Conservation (phyloP, 768 basidiomycete species). For the Phaeotremella skinneri region DNA sequence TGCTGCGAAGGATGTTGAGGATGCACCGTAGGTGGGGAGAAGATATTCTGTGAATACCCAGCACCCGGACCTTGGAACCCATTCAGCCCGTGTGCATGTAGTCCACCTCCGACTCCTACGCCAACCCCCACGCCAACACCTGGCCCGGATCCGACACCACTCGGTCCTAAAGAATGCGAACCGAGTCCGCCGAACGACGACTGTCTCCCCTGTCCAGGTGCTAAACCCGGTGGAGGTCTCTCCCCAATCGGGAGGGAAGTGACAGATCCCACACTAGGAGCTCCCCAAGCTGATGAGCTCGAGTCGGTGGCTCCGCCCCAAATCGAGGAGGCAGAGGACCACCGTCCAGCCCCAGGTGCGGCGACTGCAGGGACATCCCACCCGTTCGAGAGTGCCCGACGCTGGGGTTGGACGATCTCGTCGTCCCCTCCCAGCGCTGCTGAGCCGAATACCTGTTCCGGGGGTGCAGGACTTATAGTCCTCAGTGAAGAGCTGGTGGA, state of each 20-base stretch:
- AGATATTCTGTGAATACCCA: conserved; percentile 18
- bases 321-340: conserved; percentile 27
- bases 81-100: not conserved
- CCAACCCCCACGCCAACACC: no score
- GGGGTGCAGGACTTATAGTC: conserved; percentile 23
- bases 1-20: conserved; percentile 20
- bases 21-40: conserved; percentile 18
- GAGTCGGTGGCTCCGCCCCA: conserved; percentile 14
- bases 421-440: conserved; percentile 49
- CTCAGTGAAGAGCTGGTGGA: conserved; percentile 18
- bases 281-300: not conserved
- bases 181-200: conserved; percentile 26
- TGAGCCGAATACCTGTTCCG: conserved; percentile 47
- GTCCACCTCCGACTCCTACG: not conserved
- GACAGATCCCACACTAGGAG: not conserved
- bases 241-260: conserved; percentile 13
- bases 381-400: conserved; percentile 35
- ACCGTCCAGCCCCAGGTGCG: conserved; percentile 25
- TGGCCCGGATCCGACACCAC: not conserved
- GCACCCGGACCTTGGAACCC: not conserved
- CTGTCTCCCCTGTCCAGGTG: conserved; percentile 13
- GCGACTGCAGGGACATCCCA: conserved; percentile 27
- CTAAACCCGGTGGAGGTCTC: conserved; percentile 8
- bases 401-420: conserved; percentile 45
- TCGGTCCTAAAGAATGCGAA: conserved; percentile 2